Percentiles rank a stretch among this genome's conserved stretches.
Evolutionary conservation across 139 green algal species (phyloP).

Genomic region (Desmodesmus armatus): DNA sequence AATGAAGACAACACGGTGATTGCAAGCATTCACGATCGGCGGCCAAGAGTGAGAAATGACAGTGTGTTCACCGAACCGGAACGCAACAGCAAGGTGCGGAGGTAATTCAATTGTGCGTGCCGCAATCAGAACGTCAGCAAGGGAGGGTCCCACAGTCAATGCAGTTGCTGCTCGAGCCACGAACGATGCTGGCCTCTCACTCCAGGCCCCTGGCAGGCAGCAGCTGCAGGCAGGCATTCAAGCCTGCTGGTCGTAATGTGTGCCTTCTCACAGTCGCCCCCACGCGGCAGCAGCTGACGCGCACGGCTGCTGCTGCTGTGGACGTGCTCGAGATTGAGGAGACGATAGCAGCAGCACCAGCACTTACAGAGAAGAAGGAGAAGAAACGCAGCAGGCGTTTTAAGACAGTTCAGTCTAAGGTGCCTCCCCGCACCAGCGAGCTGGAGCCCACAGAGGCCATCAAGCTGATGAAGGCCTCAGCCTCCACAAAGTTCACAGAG

Average conservation of each 20-base stretch:
- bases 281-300: slow-evolving; percentile 5
- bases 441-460: slow-evolving; percentile 83
- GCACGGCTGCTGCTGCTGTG: slow-evolving; percentile 9
- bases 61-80: too few species aligned
- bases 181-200: too few species aligned
- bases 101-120: too few species aligned
- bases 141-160: too few species aligned
- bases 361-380: slow-evolving; percentile 39
- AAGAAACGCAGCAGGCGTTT: slow-evolving; percentile 65
- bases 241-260: neutral
- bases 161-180: too few species aligned
- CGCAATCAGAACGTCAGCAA: too few species aligned
- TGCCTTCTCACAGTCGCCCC: too few species aligned
- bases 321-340: slow-evolving; percentile 21
- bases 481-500: slow-evolving; percentile 97
- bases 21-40: too few species aligned
- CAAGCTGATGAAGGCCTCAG: slow-evolving; percentile 68
- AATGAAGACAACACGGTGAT: too few species aligned
- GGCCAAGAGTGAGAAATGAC: too few species aligned
- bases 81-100: too few species aligned
- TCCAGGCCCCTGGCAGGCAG: slow-evolving; percentile 21
- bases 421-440: slow-evolving; percentile 49
- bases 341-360: slow-evolving; percentile 14
- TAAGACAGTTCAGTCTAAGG: slow-evolving; percentile 63
- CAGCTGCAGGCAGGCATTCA: slow-evolving; percentile 35